Base-by-base conservation (phyloP, 2,329 filamentous ascomycete species). In the Geosmithia morbida region DNA sequence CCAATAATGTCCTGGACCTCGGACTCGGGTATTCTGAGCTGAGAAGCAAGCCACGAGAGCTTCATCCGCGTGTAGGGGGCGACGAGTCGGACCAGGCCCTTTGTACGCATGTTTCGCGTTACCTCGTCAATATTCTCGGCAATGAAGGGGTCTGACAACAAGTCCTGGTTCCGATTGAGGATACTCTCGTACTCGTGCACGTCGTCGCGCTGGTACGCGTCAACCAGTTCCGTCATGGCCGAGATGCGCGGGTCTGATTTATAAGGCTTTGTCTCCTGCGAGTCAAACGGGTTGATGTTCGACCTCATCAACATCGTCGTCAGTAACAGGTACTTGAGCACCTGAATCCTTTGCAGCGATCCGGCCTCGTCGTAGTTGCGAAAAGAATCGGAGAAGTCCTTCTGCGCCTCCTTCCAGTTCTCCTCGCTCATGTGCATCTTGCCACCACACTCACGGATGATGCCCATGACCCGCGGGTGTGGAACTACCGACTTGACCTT, bases 351-450 rank as follows among this genome's bases (percentile, higher is more conserved):
- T 64, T 97, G 90, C 57, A 96, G 76, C 22, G 89, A 96, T 43
- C 92, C 92, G 41, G 92, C 92, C 70, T 98, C 92, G 61, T 98
- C 92, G 67, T 97, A 98, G 68, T 96, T 97, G 49, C 89, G 85
- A 71, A 98, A 98, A 1, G 90, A 94, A 64, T 98, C 92, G 64
- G 96, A 96, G 66, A 98, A 98, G 69, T 97, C 92, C 56, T 82
- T 90, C 66, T 97, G 89, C 1, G 92, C 92, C 59, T 89, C 87
- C 62, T 92, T 87, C 92, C 92, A 98, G 63, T 97, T 97, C 69
- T 97, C 92, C 72, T 98, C 92, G 63, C 86, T 92, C 92, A 98
- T 97, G 69, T 97, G 89, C 92, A 98, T 98, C 72, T 98, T 98
- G 56, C 92, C 92, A 58, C 92, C 92, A 62, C 92, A 98, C 68